phyloP scores from a whole-genome alignment of 192 early-diverging fungal species.

The Linnemannia zychae region DNA sequence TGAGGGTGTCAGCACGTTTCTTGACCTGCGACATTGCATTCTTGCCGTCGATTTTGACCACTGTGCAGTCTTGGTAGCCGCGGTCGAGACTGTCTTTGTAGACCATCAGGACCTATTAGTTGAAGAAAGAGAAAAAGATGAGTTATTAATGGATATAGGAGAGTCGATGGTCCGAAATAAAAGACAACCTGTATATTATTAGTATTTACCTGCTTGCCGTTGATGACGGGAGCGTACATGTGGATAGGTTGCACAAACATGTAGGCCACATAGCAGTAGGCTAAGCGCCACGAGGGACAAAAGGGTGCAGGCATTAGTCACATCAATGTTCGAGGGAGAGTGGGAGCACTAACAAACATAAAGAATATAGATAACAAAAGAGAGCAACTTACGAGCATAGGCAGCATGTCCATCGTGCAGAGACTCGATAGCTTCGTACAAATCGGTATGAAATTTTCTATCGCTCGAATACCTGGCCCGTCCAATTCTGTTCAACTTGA shows the following conservation, averaged over 20 bases:
- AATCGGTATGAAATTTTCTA: conserved; percentile 17
- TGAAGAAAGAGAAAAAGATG: background rate
- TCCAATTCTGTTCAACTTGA: background rate
- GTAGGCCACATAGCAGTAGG: conserved; percentile 22
- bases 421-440: background rate
- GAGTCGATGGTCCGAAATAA: too few relatives aligned
- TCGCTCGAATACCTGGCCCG: conserved; percentile 12
- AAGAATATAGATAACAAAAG: background rate
- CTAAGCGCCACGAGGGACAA: background rate
- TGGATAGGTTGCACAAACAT: conserved; percentile 14
- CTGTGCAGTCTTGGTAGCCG: conserved; percentile 35
- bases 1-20: conserved; percentile 5
- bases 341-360: background rate
- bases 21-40: conserved; percentile 7
- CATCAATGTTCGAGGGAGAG: background rate
- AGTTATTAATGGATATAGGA: background rate
- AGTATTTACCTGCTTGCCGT: conserved; percentile 28
- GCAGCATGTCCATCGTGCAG: conserved; percentile 28
- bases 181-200: background rate
- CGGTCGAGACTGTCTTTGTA: background rate
- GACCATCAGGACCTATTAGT: conserved; percentile 14
- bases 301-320: background rate
- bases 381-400: conserved; percentile 20
- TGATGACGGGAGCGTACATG: conserved; percentile 35
- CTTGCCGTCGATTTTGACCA: conserved; percentile 25